Evolutionary conservation across 2,329 filamentous ascomycete species (phyloP), one percentile per base, ranked within the genome.

Genomic region (Aspergillus proliferans): DNA sequence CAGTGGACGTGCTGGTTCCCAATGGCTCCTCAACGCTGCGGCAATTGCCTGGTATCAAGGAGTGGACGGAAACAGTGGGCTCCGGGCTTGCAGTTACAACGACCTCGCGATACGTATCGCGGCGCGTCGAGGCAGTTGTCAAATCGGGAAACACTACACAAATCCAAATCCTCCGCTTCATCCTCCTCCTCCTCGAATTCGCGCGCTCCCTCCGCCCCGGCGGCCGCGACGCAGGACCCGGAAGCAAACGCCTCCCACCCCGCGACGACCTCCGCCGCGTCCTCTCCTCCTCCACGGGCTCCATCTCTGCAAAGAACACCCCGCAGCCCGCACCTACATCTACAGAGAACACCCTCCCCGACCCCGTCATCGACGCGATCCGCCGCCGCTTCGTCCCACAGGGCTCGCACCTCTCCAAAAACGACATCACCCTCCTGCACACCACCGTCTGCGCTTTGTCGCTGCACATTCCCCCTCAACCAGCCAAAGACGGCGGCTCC

Each of bases 401-500:
- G 36, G 63, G 66, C 39, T 57, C 61, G 19, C 52, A 59, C 36
- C 60, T 74, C 46, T 64, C 62, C 33, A 66, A 66, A 43, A 64
- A 67, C 48, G 69, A 72, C 47, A 55, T 71, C 43, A 74, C 71
- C 1, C 59, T 74, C 44, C 61, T 76, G 10, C 66, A 71, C 52
- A 72, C 72, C 26, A 72, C 72, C 33, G 71, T 75, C 57, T 73
- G 72, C 52, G 72, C 73, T 0, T 53, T 76, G 19, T 68, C 71
- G 6, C 61, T 76, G 46, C 73, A 74, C 55, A 70, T 75, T 51
- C 72, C 71, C 0, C 73, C 70, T 0, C 61, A 68, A 26, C 68
- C 71, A 0, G 63, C 64, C 28, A 64, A 61, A 43, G 66, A 69
- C 34, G 66, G 66, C 34, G 63, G 64, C 14, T 61, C 64, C 41